A percentile compares a stretch with the other conserved stretches of the same genome.
phyloP scores from a whole-genome alignment of 192 early-diverging fungal species.

The Backusella liffmaniae region DNA sequence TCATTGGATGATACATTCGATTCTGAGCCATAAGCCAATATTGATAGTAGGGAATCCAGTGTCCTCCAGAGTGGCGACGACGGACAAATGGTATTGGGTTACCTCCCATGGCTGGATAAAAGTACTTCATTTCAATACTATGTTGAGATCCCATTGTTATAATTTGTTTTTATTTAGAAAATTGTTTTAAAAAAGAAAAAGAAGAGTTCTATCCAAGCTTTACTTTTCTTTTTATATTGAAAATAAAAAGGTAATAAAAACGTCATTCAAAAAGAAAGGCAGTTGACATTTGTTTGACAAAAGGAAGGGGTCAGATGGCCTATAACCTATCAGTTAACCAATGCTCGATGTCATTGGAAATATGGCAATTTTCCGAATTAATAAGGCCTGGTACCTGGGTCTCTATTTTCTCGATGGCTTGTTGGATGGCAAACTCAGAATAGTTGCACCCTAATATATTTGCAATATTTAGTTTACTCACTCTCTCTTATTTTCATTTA shows the following conservation, averaged over 20 bases:
- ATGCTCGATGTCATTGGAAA: slow-evolving; percentile 14
- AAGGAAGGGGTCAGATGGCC: neutral
- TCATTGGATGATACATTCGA: neutral
- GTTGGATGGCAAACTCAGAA: slow-evolving; percentile 3
- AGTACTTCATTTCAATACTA: neutral
- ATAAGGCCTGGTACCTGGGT: slow-evolving; percentile 25
- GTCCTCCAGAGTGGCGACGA: neutral
- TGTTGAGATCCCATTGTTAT: neutral
- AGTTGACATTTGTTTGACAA: neutral
- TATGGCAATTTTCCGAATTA: slow-evolving; percentile 18
- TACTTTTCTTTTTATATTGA: neutral
- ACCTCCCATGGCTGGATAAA: neutral
- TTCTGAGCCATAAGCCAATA: neutral
- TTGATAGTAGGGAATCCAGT: neutral
- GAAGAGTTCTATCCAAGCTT: neutral
- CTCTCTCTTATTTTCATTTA: neutral
- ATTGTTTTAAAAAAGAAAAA: neutral
- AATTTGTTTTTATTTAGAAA: neutral
- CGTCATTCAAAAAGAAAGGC: neutral
- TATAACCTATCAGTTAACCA: slow-evolving; percentile 19
- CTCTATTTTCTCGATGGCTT: slow-evolving; percentile 26
- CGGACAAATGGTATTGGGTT: neutral
- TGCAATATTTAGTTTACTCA: neutral
- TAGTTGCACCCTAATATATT: slow-evolving; percentile 22
- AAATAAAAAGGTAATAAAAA: neutral